Evolutionary conservation across 768 basidiomycete genomes (phyloP).

Genomic region (Auriscalpium orientale): DNA sequence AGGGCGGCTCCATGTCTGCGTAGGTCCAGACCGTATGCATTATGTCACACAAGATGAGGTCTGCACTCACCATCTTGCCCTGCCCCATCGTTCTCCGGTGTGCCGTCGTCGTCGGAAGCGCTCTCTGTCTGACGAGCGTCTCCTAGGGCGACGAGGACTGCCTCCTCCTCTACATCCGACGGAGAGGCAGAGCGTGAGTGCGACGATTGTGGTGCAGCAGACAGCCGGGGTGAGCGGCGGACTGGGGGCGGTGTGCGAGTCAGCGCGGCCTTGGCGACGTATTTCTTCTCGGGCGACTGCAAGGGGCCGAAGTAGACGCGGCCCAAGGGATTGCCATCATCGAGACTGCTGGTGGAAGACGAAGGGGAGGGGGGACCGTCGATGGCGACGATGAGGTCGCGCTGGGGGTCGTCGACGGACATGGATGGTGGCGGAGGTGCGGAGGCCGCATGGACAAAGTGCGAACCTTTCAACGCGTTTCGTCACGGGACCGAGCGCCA

Average conservation of each 20-base stretch:
- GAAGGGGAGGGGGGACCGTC: constrained; percentile 6
- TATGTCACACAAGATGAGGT: background rate
- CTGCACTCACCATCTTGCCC: constrained; percentile 10
- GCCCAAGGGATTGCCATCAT: constrained; percentile 10
- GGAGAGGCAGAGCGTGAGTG: background rate
- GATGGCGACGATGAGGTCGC: background rate
- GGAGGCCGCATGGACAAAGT: background rate
- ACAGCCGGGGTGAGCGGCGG: constrained; percentile 5
- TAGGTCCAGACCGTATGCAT: background rate
- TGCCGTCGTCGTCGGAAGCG: background rate
- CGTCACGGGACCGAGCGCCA: constrained; percentile 11
- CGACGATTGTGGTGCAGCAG: background rate
- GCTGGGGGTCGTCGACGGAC: constrained; percentile 9
- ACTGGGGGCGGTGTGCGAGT: constrained; percentile 2
- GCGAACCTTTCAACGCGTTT: constrained; percentile 12
- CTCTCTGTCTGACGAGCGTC: background rate
- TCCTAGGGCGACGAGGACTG: background rate
- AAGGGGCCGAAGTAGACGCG: constrained; percentile 20
- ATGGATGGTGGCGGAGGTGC: background rate
- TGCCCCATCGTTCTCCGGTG: background rate
- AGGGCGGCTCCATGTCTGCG: constrained; percentile 49
- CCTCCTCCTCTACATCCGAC: background rate
- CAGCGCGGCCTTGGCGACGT: constrained; percentile 10
- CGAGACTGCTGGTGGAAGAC: constrained; percentile 3
- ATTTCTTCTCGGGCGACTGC: constrained; percentile 16